phyloP scores from a whole-genome alignment of 108 stramenopile species.

The Discostella pseudostelligera region DNA sequence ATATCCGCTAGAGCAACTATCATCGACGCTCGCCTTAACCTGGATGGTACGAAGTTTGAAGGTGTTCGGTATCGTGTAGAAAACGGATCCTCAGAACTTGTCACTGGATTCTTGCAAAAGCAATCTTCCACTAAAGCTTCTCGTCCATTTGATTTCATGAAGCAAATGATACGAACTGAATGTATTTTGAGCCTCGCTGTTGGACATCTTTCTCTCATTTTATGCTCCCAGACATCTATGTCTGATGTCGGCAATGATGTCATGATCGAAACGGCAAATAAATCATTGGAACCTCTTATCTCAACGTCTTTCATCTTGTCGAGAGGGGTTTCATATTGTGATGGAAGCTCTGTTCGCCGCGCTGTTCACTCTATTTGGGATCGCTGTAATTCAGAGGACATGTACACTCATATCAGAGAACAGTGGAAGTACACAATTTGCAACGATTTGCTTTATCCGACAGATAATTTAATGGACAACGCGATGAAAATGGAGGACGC shows the following conservation, averaged over 20 bases:
- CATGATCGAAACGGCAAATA: constrained; percentile 6
- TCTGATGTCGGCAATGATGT: constrained; percentile 48
- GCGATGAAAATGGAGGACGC: constrained; percentile 4
- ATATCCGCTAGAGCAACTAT: constrained; percentile 57
- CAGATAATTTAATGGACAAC: constrained; percentile 7
- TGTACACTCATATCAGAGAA: constrained; percentile 16
- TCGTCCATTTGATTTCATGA: not conserved
- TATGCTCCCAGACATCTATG: constrained; percentile 27
- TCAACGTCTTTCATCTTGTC: constrained; percentile 29
- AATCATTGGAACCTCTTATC: constrained; percentile 14
- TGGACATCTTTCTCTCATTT: constrained; percentile 59
- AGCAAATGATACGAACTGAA: constrained; percentile 23
- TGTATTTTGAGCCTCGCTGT: constrained; percentile 62
- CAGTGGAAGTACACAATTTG: constrained; percentile 38
- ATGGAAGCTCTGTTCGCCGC: constrained; percentile 21
- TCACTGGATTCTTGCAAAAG: constrained; percentile 49
- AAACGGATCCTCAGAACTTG: constrained; percentile 56
- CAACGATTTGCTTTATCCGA: constrained; percentile 21
- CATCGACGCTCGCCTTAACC: constrained; percentile 59
- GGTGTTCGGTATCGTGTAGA: constrained; percentile 65
- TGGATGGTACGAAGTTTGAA: constrained; percentile 76
- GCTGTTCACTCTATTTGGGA: constrained; percentile 32
- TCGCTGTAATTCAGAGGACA: constrained; percentile 12
- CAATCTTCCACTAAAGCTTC: constrained; percentile 10
- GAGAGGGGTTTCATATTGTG: constrained; percentile 21